Evolutionary conservation across 2,329 filamentous ascomycete species (phyloP).

Genomic region (Apiospora hydei): DNA sequence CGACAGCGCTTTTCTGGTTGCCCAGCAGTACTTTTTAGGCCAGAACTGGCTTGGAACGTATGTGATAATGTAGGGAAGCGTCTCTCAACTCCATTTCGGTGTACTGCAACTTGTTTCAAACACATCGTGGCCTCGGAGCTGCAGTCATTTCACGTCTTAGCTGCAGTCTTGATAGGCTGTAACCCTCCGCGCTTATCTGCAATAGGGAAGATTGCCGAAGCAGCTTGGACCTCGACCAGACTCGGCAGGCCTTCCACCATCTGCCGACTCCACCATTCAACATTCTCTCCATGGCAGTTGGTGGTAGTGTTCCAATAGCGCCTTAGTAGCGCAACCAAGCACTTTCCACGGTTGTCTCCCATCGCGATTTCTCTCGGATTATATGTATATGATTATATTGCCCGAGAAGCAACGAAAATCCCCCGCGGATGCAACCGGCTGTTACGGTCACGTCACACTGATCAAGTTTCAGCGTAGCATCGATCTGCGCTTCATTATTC

Average conservation of each 20-base stretch:
- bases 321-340: background rate
- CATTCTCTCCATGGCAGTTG: background rate
- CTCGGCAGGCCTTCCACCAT: background rate
- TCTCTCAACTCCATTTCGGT: background rate
- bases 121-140: background rate
- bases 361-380: background rate
- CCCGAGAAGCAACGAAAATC: background rate
- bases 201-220: conserved; percentile 3
- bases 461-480: background rate
- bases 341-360: background rate
- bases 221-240: conserved; percentile 1
- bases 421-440: background rate
- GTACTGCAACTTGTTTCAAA: no score
- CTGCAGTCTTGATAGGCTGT: background rate
- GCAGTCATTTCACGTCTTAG: background rate
- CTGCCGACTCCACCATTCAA: background rate
- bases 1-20: background rate
- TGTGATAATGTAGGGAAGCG: background rate
- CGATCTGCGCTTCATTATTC: background rate
- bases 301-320: background rate
- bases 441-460: background rate
- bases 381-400: background rate
- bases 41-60: background rate
- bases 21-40: background rate
- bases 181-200: background rate